Evolutionary conservation across 345 rosid species (phyloP).

Genomic region (Sapria himalayana): DNA sequence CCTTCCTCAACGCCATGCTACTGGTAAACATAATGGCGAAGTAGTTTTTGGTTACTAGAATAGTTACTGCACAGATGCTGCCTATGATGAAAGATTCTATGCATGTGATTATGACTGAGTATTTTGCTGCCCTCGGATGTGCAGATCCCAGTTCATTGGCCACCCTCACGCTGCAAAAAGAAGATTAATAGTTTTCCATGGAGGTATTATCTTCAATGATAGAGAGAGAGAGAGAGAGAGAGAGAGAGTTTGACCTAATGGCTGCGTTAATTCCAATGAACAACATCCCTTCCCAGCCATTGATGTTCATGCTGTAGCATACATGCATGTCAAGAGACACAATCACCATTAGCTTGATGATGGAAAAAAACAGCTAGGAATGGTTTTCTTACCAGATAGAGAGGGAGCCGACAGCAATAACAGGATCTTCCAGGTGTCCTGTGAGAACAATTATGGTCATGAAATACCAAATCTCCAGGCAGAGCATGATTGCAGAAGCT

Average conservation of each 20-base stretch:
- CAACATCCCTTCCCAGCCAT: slow-evolving; percentile 96
- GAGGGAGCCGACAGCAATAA: slow-evolving; percentile 77
- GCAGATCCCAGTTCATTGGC: slow-evolving; percentile 84
- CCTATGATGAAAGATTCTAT: slow-evolving; percentile 52
- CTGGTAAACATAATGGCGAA: slow-evolving; percentile 54
- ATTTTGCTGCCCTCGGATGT: slow-evolving; percentile 76
- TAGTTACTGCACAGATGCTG: slow-evolving; percentile 20
- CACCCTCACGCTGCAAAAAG: slow-evolving; percentile 38
- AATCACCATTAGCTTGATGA: background rate
- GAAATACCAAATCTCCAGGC: slow-evolving; percentile 95
- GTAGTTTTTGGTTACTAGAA: slow-evolving; percentile 30
- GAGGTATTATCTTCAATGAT: no score
- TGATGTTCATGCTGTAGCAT: slow-evolving; percentile 71
- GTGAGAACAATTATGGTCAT: slow-evolving; percentile 90
- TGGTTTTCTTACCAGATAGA: slow-evolving; percentile 51
- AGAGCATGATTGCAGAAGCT: slow-evolving; percentile 94
- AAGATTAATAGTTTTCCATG: no score
- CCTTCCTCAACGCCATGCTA: slow-evolving; percentile 32
- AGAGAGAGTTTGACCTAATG: slow-evolving; percentile 27
- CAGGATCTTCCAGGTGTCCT: slow-evolving; percentile 74
- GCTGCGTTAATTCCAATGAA: slow-evolving; percentile 89
- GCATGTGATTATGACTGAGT: slow-evolving; percentile 40
- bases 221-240: background rate
- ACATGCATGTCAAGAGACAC: slow-evolving; percentile 1
- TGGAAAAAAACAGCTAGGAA: background rate